These are phyloP conservation scores for Magnolia sinica DNA, from an alignment of 164 flowering plant species.

Conservation along the genomic window DNA sequence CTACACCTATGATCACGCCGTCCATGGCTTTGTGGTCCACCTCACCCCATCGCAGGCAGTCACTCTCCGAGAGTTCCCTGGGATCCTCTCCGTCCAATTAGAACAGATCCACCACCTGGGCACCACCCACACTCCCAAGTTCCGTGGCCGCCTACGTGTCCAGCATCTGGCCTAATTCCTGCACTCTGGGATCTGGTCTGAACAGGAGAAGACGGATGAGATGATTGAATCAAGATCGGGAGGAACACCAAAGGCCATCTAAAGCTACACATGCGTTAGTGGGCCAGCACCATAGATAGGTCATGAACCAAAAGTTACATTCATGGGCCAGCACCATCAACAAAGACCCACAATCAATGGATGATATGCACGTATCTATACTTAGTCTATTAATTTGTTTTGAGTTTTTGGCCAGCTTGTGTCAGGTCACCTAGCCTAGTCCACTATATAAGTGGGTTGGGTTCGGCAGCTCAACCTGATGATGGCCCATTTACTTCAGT, in stretches of 20 bases:
- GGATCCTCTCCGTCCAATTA: slow-evolving; percentile 49
- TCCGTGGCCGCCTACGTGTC: slow-evolving; percentile 45
- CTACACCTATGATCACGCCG: slow-evolving; percentile 30
- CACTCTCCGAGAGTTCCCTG: slow-evolving; percentile 37
- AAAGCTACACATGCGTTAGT: too few relatives aligned
- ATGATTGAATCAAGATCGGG: slow-evolving; percentile 49
- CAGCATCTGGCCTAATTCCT: slow-evolving; percentile 70
- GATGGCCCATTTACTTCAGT: too few relatives aligned
- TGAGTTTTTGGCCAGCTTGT: too few relatives aligned
- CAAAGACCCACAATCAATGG: too few relatives aligned
- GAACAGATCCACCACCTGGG: slow-evolving; percentile 50
- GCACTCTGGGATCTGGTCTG: slow-evolving; percentile 92
- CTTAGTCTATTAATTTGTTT: too few relatives aligned
- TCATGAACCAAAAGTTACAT: too few relatives aligned
- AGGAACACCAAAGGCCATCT: slow-evolving; percentile 80
- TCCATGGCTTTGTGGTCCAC: slow-evolving; percentile 80
- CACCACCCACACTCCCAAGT: slow-evolving; percentile 73
- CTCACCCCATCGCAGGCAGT: slow-evolving; percentile 55
- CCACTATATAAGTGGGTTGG: too few relatives aligned
- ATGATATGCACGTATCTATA: too few relatives aligned
- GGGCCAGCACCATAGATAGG: too few relatives aligned
- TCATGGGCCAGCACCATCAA: too few relatives aligned
- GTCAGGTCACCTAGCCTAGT: too few relatives aligned
- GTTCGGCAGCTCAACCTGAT: too few relatives aligned
- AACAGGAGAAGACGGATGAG: slow-evolving; percentile 33